These are phyloP conservation scores for Lactarius deliciosus DNA, from an alignment of 768 basidiomycete species.

Conservation along the genomic window DNA sequence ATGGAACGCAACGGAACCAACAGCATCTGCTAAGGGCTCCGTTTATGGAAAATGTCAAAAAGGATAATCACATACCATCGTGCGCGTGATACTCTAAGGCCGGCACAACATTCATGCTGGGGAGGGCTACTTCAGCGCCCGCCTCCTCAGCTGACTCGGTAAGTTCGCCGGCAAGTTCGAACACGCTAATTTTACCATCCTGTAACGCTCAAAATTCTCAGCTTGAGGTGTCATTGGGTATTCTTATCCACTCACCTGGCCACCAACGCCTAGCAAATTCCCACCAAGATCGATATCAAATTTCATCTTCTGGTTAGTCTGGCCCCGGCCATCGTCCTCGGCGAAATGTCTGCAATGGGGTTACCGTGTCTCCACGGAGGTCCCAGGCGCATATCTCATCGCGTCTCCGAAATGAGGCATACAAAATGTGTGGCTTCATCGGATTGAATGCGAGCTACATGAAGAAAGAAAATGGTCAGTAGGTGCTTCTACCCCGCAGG, in stretches of 20 bases:
- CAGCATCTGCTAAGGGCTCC: constrained; percentile 50
- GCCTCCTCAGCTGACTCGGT: constrained; percentile 14
- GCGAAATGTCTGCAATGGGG: constrained; percentile 43
- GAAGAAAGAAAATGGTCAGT: constrained; percentile 7
- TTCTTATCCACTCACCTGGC: constrained; percentile 50
- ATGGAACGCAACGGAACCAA: constrained; percentile 74
- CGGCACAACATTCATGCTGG: constrained; percentile 29
- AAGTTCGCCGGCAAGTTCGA: constrained; percentile 43
- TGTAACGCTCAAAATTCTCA: constrained; percentile 34
- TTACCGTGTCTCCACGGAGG: constrained; percentile 54
- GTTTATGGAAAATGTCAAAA: background rate
- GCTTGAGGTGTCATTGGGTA: background rate
- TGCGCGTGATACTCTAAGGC: constrained; percentile 52
- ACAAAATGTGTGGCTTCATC: constrained; percentile 64
- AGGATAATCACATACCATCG: constrained; percentile 43
- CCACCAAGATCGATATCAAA: constrained; percentile 79
- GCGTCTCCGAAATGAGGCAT: constrained; percentile 74
- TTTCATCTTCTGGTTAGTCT: constrained; percentile 69
- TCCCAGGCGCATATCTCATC: constrained; percentile 75
- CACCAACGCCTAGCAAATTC: constrained; percentile 60
- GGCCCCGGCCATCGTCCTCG: constrained; percentile 9
- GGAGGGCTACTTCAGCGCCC: constrained; percentile 4
- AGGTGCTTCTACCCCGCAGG: constrained; percentile 2
- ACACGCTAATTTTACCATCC: constrained; percentile 61
- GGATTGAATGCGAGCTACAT: constrained; percentile 77